Percentiles rank a stretch among this genome's conserved stretches.
phyloP scores from a whole-genome alignment of 2,329 filamentous ascomycete genomes.

The Arthrobotrys megalospora region DNA sequence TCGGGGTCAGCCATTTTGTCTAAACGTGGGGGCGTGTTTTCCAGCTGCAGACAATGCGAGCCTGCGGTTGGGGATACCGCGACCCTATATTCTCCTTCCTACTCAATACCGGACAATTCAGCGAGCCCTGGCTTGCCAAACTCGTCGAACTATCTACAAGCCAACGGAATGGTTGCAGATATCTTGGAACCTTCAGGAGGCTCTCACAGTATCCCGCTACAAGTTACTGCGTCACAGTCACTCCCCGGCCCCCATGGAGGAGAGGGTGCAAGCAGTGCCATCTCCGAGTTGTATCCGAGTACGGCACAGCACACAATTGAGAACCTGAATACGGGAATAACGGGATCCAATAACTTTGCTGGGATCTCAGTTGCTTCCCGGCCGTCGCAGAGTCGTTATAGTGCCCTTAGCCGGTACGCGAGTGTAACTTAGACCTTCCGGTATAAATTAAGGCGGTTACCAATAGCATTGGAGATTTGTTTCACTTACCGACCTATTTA shows the following conservation, averaged over 20 bases:
- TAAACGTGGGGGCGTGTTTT: slow-evolving; percentile 22
- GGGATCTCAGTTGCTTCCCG: slow-evolving; percentile 4
- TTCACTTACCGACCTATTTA: not conserved
- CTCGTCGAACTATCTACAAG: slow-evolving; percentile 8
- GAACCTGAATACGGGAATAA: slow-evolving; percentile 20
- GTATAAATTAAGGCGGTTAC: not conserved
- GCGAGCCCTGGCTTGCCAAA: slow-evolving; percentile 2
- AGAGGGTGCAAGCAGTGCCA: not conserved
- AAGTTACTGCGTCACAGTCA: slow-evolving; percentile 2
- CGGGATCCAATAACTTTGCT: slow-evolving; percentile 11
- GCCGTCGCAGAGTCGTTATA: slow-evolving; percentile 13
- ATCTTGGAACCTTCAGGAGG: slow-evolving; percentile 7
- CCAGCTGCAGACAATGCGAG: not conserved
- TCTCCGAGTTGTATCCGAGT: slow-evolving; percentile 17
- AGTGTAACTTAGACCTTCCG: slow-evolving; percentile 9
- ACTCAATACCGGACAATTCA: slow-evolving; percentile 5
- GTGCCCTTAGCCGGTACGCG: slow-evolving; percentile 1
- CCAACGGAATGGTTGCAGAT: not conserved
- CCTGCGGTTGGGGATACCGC: slow-evolving; percentile 10
- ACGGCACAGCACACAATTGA: slow-evolving; percentile 20
- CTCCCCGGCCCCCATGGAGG: slow-evolving; percentile 1
- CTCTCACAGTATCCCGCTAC: slow-evolving; percentile 9
- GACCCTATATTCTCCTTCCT: slow-evolving; percentile 17
- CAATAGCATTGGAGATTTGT: not conserved
- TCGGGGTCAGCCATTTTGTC: not conserved